Percentiles rank a stretch among this genome's conserved stretches.
These are phyloP conservation scores for Ogataea philodendri DNA, from an alignment of 805 yeast genomes.

Conservation along the genomic window DNA sequence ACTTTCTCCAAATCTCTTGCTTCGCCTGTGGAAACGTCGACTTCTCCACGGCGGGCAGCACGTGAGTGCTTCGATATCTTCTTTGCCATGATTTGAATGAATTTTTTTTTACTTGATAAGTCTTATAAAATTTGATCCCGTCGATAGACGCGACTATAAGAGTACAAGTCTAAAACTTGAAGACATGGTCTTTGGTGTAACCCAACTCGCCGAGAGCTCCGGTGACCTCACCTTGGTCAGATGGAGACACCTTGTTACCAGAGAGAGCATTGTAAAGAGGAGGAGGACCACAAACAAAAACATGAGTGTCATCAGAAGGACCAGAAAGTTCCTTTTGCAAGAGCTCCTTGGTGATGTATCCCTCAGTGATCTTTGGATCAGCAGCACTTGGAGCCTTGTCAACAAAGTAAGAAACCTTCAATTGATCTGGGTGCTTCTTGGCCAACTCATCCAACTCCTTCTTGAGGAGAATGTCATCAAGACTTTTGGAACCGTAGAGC, in stretches of 20 bases:
- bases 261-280: conserved; percentile 83
- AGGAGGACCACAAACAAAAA: conserved; percentile 96
- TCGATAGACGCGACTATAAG: conserved; percentile 8
- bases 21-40: conserved; percentile 33
- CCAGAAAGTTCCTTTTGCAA: conserved; percentile 59
- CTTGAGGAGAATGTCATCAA: conserved; percentile 78
- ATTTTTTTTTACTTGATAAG: conserved; percentile 2
- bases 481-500: conserved; percentile 75
- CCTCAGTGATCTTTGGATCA: conserved; percentile 58
- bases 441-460: conserved; percentile 71
- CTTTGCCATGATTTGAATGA: conserved; percentile 24
- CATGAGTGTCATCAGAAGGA: conserved; percentile 61
- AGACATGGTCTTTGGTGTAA: conserved; percentile 81
- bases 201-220: conserved; percentile 90
- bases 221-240: conserved; percentile 91
- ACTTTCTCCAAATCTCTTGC: conserved; percentile 48
- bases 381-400: conserved; percentile 49
- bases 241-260: conserved; percentile 79
- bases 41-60: conserved; percentile 72
- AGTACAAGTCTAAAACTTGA: conserved; percentile 59
- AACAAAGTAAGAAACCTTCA: conserved; percentile 74
- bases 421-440: conserved; percentile 69
- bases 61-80: conserved; percentile 64
- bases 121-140: not conserved
- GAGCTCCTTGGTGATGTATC: conserved; percentile 77